A percentile compares a stretch with the other conserved stretches of the same genome.
Conservation (phyloP, 2,329 filamentous ascomycete genomes). For the Coniochaeta ligniaria region DNA sequence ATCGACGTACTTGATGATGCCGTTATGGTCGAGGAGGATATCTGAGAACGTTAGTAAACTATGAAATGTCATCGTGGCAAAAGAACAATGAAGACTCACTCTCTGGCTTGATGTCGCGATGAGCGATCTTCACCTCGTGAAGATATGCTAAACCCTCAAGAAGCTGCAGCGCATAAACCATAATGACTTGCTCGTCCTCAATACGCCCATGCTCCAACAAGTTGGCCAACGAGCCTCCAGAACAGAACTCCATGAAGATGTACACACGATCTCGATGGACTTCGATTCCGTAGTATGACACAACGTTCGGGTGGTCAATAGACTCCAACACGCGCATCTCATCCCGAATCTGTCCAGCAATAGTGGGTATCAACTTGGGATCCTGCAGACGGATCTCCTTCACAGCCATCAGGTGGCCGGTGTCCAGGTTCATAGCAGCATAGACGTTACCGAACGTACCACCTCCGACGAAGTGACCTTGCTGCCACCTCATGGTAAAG, state of each 20-base stretch:
- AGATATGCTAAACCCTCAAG: conserved; percentile 91
- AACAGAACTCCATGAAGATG: conserved; percentile 99
- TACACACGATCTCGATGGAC: conserved; percentile 99
- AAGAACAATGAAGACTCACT: conserved; percentile 52
- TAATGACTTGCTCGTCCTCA: conserved; percentile 94
- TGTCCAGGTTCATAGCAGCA: conserved; percentile 93
- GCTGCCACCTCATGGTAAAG: conserved; percentile 93
- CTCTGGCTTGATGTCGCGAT: conserved; percentile 97
- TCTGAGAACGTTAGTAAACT: conserved; percentile 41
- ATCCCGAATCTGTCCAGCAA: conserved; percentile 88
- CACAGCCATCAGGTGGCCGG: conserved; percentile 93
- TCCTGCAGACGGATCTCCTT: conserved; percentile 98
- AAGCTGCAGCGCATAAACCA: conserved; percentile 92
- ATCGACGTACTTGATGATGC: conserved; percentile 98
- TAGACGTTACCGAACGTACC: conserved; percentile 98
- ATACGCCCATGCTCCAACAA: conserved; percentile 93
- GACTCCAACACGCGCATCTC: conserved; percentile 97
- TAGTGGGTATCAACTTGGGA: conserved; percentile 88
- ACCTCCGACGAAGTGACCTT: conserved; percentile 95
- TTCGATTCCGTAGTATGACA: conserved; percentile 96
- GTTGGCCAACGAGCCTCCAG: conserved; percentile 82
- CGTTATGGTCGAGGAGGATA: conserved; percentile 92
- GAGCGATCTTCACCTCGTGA: conserved; percentile 84
- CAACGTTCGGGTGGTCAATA: conserved; percentile 93
- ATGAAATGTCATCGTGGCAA: background rate